These are phyloP conservation scores for Drosera capensis DNA, from an alignment of 148 eudicot genomes.

Conservation along the genomic window DNA sequence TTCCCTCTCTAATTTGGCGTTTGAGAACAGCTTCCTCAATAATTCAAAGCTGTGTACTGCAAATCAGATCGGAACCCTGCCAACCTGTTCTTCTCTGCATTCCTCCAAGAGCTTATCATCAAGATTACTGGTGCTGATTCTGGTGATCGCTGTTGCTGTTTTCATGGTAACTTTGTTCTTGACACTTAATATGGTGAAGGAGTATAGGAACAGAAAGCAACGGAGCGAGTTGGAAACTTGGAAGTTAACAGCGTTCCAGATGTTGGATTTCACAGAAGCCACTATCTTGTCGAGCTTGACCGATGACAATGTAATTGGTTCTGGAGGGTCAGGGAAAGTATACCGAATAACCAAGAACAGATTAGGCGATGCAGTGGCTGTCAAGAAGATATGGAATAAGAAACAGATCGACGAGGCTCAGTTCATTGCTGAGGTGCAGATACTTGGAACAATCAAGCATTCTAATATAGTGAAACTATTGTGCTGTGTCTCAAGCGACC, in stretches of 20 bases:
- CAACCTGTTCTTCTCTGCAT: constrained; percentile 20
- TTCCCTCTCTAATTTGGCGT: constrained; percentile 41
- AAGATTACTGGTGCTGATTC: constrained; percentile 21
- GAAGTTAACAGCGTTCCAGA: constrained; percentile 53
- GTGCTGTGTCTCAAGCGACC: constrained; percentile 55
- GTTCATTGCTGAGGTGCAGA: constrained; percentile 48
- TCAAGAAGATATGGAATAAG: constrained; percentile 44
- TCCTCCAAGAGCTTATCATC: constrained; percentile 12
- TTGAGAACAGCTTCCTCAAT: constrained; percentile 35
- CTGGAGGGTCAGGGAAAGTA: constrained; percentile 58
- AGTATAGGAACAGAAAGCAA: constrained; percentile 17
- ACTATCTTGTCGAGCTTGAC: constrained; percentile 28
- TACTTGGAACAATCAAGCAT: constrained; percentile 49
- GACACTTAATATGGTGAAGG: constrained; percentile 15
- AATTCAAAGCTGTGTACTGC: constrained; percentile 41
- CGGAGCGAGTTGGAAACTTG: constrained; percentile 17
- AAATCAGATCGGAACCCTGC: constrained; percentile 17
- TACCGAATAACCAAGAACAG: constrained; percentile 25
- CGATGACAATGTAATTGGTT: constrained; percentile 46
- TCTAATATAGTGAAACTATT: constrained; percentile 65
- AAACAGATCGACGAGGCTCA: constrained; percentile 17
- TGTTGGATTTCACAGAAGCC: constrained; percentile 30
- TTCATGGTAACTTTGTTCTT: constrained; percentile 15
- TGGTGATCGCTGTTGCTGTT: constrained; percentile 18
- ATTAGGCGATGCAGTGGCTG: constrained; percentile 27